Conservation (phyloP, 2,329 filamentous ascomycete genomes). For the Byssothecium circinans region DNA sequence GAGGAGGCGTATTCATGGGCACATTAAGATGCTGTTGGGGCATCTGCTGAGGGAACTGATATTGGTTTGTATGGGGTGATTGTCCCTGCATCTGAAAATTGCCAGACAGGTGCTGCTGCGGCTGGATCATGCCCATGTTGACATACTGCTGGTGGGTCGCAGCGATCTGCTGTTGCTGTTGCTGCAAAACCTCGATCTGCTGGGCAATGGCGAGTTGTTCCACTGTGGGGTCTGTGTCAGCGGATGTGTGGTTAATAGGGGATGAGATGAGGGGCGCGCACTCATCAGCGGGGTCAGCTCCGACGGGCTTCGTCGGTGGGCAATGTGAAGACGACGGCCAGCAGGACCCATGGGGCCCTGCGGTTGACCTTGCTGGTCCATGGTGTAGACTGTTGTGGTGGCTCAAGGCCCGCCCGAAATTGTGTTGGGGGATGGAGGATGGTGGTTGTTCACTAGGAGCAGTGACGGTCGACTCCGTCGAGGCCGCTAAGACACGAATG, state of each 20-base stretch:
- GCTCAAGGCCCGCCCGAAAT: constrained; percentile 24
- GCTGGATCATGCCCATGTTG: constrained; percentile 92
- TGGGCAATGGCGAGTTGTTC: constrained; percentile 97
- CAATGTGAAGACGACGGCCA: constrained; percentile 93
- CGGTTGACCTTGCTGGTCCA: constrained; percentile 58
- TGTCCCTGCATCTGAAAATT: constrained; percentile 63
- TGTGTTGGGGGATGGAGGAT: constrained; percentile 9
- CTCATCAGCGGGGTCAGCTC: constrained; percentile 97
- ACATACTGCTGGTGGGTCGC: constrained; percentile 96
- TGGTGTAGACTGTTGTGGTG: constrained; percentile 30
- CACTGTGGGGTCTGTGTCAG: constrained; percentile 60
- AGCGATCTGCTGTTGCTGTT: constrained; percentile 97
- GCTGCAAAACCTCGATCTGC: constrained; percentile 95
- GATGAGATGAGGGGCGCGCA: constrained; percentile 58
- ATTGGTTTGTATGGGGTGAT: constrained; percentile 73
- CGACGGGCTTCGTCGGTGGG: constrained; percentile 93
- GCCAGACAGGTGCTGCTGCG: constrained; percentile 76
- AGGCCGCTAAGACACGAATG: constrained; percentile 24
- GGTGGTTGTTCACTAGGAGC: constrained; percentile 22
- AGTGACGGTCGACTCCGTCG: constrained; percentile 27
- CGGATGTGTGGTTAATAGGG: constrained; percentile 12
- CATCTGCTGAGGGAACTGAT: constrained; percentile 77
- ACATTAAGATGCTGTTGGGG: constrained; percentile 60
- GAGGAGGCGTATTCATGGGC: constrained; percentile 73
- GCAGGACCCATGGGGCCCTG: constrained; percentile 63